Evolutionary conservation across 768 basidiomycete genomes (phyloP), one percentile per base, ranked within the genome.

Genomic region (Termitomyces sp.): DNA sequence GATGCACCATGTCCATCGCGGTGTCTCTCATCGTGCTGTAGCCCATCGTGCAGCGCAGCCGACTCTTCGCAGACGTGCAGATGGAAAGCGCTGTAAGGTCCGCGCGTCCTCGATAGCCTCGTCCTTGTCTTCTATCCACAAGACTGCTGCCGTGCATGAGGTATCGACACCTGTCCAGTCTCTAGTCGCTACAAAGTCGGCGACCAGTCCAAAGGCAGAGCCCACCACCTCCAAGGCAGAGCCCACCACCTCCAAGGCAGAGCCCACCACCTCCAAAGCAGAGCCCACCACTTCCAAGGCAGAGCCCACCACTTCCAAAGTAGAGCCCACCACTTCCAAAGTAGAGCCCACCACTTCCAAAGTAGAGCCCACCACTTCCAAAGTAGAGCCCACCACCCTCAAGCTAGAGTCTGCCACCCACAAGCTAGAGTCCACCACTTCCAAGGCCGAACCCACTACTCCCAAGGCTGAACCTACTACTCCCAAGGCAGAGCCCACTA

Each of bases 21-120:
- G 72, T 47, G 36, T 83, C 55, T 76, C 79, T 43, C 78, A 76
- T 32, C 78, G 78, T 56, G 71, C 74, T n/a, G 65, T 73, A 32
- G 64, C 67, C 14, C 71, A 61, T 10, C 67, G 70, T 24, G 52
- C 67, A 47, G 62, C 62, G 52, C 47, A 65, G 44, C 65, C 66
- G 14, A 49, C 54, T 22, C 35, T 66, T 35, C 65, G 68, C 54
- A 72, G 61, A 60, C 72, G 75, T 52, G 63, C 70, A 36, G 66
- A 70, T 58, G 55, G 61, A 41, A 72, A 67, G 66, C 73, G 75
- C 41, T 78, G 77, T 72, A 73, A 63, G 63, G 66, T 65, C 47
- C 70, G 73, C 41, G 62, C 72, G 3, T 65, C 70, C 3, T 66
- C 72, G 28, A 63, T 67, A 14, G 54, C 66, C 7, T 54, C 57